Evolutionary conservation across 805 yeast species (phyloP).

Genomic region (Barnettozyma sucrosica): DNA sequence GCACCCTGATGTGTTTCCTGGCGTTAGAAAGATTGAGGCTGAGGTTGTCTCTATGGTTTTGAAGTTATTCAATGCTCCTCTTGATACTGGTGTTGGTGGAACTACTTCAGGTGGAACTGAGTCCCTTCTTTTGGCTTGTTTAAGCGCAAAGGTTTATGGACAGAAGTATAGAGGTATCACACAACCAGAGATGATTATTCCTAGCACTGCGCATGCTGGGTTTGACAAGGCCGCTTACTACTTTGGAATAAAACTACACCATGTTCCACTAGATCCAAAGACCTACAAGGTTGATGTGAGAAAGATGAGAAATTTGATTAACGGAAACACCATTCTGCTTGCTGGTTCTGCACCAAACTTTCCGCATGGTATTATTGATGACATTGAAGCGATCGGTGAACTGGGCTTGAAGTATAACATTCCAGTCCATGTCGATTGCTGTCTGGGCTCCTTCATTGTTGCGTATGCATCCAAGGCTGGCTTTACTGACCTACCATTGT

Average conservation of each 20-base stretch:
- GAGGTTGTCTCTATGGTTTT: constrained; percentile 92
- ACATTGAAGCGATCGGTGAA: constrained; percentile 72
- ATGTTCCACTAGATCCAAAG: constrained; percentile 67
- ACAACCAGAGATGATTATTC: constrained; percentile 83
- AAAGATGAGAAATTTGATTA: constrained; percentile 61
- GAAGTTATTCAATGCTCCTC: constrained; percentile 74
- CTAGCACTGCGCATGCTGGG: constrained; percentile 90
- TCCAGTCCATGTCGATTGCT: constrained; percentile 93
- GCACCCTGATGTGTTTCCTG: constrained; percentile 97
- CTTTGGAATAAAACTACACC: constrained; percentile 78
- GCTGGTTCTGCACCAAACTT: constrained; percentile 96
- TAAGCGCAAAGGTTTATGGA: constrained; percentile 83
- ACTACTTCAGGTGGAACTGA: constrained; percentile 96
- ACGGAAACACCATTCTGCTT: constrained; percentile 71
- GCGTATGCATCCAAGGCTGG: constrained; percentile 71
- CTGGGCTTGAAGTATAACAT: constrained; percentile 46
- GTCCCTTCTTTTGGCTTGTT: constrained; percentile 76
- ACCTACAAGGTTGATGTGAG: constrained; percentile 62
- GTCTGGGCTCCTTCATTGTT: constrained; percentile 88
- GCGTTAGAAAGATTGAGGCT: constrained; percentile 91
- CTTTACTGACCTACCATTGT: constrained; percentile 36
- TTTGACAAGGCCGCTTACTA: constrained; percentile 89
- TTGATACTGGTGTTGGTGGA: constrained; percentile 58
- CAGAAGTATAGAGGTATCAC: constrained; percentile 49
- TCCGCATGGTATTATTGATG: constrained; percentile 95